Evolutionary conservation across 768 basidiomycete genomes (phyloP), one percentile per base, ranked within the genome.

Genomic region (Polyporus arcularius): DNA sequence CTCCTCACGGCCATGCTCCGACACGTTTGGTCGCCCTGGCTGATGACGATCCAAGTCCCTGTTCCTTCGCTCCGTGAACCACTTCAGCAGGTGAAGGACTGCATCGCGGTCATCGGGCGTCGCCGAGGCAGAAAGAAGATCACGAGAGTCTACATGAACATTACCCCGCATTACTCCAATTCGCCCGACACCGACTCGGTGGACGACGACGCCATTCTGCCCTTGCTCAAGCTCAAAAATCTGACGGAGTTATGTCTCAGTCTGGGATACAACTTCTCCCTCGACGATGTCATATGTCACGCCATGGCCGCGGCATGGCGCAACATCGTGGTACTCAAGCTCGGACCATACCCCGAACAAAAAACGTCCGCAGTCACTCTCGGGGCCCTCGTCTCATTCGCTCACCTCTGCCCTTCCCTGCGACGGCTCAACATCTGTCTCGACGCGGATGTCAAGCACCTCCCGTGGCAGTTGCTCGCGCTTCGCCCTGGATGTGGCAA

Each of bases 251-350:
- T 57, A 32, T 2, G 4, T 46, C 14, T 49, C 35, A 9, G 21
- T 18, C 18, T 40, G 7, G n/a, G 18, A 16, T 18, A 32, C 38
- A 21, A 8, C 21, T 49, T 49, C 14, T 9, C 32, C 12, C 18
- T 49, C 47, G 38, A 47, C 18, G 18, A 57, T 35, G 15, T 1
- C 38, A 18, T 18, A 4, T 26, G 47, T 11, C 4, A 6, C 15
- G 12, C n/a, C 1, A 49, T 49, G 35, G 55, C 46, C 9, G 11
- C 21, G 21, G 2, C 18, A 11, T 57, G 55, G 55, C 46, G 45
- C 21, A n/a, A 26, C 46, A 48, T 57, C 35, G 31, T 8, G 21
- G n/a, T 32, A 2, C 55, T 57, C 47, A 35, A 57, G 55, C 55
- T 57, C 14, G 46, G 55, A 18, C 46, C 55, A 18, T n/a, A 21